Base-by-base conservation (phyloP, 2,329 filamentous ascomycete genomes). In the Aureobasidium mangrovei region DNA sequence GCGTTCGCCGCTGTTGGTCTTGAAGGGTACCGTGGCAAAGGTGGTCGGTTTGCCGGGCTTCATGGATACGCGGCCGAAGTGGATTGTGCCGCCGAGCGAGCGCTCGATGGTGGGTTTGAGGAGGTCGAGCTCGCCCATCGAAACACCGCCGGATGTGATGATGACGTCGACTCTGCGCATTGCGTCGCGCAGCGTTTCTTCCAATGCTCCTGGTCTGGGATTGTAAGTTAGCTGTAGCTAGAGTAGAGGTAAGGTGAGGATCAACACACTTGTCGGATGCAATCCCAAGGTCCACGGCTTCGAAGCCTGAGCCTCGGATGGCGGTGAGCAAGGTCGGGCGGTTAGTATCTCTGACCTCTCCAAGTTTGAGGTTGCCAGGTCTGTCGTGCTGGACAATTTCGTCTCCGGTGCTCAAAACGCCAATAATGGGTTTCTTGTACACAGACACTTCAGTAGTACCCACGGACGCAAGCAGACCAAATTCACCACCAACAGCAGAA, bases 21-120 rank as follows among this genome's bases (percentile, higher is more conserved):
- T 84, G 64, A 79, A 74, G 0, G 88, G 84, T 0, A 97, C 79
- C 0, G 89, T 96, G 2, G 93, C 93, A 68, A 98, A 98, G 0
- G 93, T 98, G 0, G 91, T 96, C 2, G 93, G 93, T 70, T 97
- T 98, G 4, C 93, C 93, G 0, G 93, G 93, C 74, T 98, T 98
- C 93, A 98, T 97, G 53, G 85, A 81, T 2, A 98, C 93, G 3
- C 93, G 85, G 27, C 93, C 93, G 63, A 98, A 98, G 70, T 96
- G 93, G 60, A 98, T 95, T 0, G 85, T 93, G 6, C 93, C 93
- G 55, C 90, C 89, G 1, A 98, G 80, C 1, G 83, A 78, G 40
- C 91, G 85, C 73, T 97, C 93, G 63, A 98, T 88, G 0, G 91
- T 97, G 0, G 93, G 91, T 68, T 98, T 98, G 24, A 98, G 81